Evolutionary conservation across 345 rosid species (phyloP).

Genomic region (Laguncularia racemosa): DNA sequence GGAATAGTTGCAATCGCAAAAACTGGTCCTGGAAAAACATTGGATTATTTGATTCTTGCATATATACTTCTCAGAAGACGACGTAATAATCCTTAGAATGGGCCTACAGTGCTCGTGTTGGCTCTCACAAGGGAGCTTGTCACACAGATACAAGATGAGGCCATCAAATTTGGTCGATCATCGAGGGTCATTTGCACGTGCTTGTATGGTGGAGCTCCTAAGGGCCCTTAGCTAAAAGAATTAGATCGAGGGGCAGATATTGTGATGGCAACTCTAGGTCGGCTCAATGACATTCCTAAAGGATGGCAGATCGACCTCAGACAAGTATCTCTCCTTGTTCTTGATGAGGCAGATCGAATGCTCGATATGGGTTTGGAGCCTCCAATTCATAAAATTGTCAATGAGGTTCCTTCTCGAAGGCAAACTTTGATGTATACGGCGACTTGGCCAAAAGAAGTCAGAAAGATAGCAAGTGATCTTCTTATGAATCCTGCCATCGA

Average conservation of each 20-base stretch:
- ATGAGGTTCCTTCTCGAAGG: too few species aligned
- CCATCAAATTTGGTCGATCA: slow-evolving; percentile 74
- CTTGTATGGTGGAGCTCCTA: slow-evolving; percentile 98
- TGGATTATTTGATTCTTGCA: slow-evolving; percentile 92
- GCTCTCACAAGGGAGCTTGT: slow-evolving; percentile 99
- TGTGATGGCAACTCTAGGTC: too few species aligned
- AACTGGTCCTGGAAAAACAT: slow-evolving; percentile 98
- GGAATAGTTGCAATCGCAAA: slow-evolving; percentile 97
- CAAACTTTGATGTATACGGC: too few species aligned
- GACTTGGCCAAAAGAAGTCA: slow-evolving; percentile 97
- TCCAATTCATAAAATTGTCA: slow-evolving; percentile 91
- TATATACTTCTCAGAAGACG: too few species aligned
- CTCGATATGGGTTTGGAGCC: slow-evolving; percentile 99
- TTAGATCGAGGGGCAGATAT: too few species aligned
- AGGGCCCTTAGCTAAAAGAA: too few species aligned
- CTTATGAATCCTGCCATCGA: slow-evolving; percentile 84
- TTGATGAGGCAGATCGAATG: slow-evolving; percentile 98
- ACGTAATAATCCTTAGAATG: slow-evolving; percentile 69
- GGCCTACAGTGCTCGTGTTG: slow-evolving; percentile 85
- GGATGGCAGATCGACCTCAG: slow-evolving; percentile 68
- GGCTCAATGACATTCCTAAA: too few species aligned
- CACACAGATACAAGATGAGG: slow-evolving; percentile 94
- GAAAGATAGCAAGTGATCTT: slow-evolving; percentile 86
- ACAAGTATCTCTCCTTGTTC: slow-evolving; percentile 87
- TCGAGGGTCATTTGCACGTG: slow-evolving; percentile 93